Percentiles rank a stretch among this genome's conserved stretches.
Conservation (phyloP, 2,329 filamentous ascomycete species). For the Orbilia brochopaga region DNA sequence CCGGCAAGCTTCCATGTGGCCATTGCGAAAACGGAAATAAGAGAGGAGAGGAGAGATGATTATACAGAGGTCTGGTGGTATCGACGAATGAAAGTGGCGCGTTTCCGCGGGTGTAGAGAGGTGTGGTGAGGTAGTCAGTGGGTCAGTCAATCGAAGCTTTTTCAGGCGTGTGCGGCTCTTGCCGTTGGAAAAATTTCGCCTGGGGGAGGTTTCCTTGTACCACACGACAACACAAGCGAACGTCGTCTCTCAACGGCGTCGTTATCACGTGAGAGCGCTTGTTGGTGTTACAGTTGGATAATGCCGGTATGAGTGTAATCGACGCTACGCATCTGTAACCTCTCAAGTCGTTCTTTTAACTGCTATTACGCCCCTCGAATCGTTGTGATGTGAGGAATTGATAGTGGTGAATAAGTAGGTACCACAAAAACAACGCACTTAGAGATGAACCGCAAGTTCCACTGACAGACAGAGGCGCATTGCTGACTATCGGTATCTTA, state of each 20-base stretch:
- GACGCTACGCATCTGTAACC: too few species aligned
- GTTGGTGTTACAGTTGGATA: too few species aligned
- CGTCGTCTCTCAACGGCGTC: not conserved
- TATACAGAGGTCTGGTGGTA: not conserved
- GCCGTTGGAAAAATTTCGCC: conserved; percentile 43
- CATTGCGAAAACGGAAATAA: conserved; percentile 50
- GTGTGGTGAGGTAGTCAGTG: conserved; percentile 8
- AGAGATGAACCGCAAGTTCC: too few species aligned
- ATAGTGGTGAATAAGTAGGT: too few species aligned
- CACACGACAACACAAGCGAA: conserved; percentile 29
- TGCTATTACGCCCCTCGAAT: too few species aligned
- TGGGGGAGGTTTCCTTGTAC: conserved; percentile 12
- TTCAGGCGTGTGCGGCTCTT: conserved; percentile 32
- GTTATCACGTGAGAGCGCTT: conserved; percentile 23
- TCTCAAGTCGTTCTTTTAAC: too few species aligned
- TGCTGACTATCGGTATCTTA: too few species aligned
- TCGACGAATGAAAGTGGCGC: not conserved
- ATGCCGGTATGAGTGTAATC: too few species aligned
- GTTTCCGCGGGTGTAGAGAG: not conserved
- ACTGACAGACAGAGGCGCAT: too few species aligned
- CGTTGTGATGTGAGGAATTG: too few species aligned
- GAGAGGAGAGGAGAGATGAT: conserved; percentile 6
- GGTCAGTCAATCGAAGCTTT: conserved; percentile 3
- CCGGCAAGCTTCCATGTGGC: conserved; percentile 55
- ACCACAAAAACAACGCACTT: too few species aligned